Conservation (phyloP, 1,284 basidiomycete species). For the Psilocybe mexicana region DNA sequence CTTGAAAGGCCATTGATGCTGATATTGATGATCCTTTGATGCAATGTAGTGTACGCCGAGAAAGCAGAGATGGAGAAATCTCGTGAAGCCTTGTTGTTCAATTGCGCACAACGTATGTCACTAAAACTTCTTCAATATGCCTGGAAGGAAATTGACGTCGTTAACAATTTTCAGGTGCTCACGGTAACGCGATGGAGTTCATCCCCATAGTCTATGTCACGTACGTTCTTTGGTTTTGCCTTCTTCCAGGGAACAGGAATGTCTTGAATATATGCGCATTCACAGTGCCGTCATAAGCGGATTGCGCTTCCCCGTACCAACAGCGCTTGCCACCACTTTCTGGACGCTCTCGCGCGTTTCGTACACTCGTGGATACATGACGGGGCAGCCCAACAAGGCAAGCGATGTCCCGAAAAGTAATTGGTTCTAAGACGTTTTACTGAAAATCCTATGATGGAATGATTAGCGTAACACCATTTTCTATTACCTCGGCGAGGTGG, state of each 20-base stretch:
- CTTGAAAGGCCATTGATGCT: no score
- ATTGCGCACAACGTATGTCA: conserved; percentile 36
- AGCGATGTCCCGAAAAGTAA: background rate
- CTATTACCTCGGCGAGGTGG: background rate
- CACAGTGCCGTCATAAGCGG: conserved; percentile 33
- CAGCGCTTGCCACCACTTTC: conserved; percentile 29
- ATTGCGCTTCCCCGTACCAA: conserved; percentile 31
- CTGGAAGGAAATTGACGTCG: background rate
- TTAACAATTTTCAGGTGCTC: conserved; percentile 25
- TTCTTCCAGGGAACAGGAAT: background rate
- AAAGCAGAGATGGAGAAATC: conserved; percentile 34
- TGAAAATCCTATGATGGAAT: background rate
- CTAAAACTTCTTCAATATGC: background rate
- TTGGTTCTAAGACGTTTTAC: background rate
- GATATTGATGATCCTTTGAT: background rate
- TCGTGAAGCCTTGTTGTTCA: conserved; percentile 31
- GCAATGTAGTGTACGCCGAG: conserved; percentile 38
- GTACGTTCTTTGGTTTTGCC: conserved; percentile 8
- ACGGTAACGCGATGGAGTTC: conserved; percentile 42
- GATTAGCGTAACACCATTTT: background rate
- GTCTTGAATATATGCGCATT: background rate
- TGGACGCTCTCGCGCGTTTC: conserved; percentile 36
- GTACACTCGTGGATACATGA: conserved; percentile 33
- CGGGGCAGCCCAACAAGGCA: conserved; percentile 30
- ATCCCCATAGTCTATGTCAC: conserved; percentile 25